Conservation (phyloP, 805 yeast species). For the Kuraishia capsulata region DNA sequence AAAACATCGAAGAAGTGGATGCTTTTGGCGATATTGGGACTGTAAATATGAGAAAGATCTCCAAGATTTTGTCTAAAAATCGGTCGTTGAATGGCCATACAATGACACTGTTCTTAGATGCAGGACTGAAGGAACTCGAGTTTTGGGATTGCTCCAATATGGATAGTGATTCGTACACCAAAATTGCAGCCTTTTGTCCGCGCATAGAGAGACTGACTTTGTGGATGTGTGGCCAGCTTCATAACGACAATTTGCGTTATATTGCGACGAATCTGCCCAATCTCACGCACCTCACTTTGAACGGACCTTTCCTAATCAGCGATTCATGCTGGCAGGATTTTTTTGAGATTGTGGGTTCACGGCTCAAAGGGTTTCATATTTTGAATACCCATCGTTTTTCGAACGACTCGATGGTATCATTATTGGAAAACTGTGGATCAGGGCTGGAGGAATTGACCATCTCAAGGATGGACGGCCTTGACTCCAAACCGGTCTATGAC, state of each 20-base stretch:
- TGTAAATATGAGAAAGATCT: conserved; percentile 59
- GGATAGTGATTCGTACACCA: conserved; percentile 50
- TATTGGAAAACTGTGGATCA: conserved; percentile 54
- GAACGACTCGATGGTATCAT: conserved; percentile 49
- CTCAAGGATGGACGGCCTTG: conserved; percentile 66
- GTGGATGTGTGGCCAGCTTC: conserved; percentile 90
- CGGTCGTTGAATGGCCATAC: conserved; percentile 71
- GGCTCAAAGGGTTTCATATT: conserved; percentile 51
- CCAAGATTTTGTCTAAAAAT: conserved; percentile 72
- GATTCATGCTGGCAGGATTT: conserved; percentile 71
- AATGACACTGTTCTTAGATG: conserved; percentile 60
- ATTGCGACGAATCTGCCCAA: conserved; percentile 47
- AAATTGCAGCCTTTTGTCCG: conserved; percentile 76
- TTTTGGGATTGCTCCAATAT: conserved; percentile 92
- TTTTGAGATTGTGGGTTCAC: conserved; percentile 47
- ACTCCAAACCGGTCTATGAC: conserved; percentile 45
- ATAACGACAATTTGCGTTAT: conserved; percentile 64
- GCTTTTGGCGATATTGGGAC: conserved; percentile 82
- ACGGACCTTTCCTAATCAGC: conserved; percentile 85
- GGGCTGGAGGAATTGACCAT: conserved; percentile 49
- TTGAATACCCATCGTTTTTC: conserved; percentile 80
- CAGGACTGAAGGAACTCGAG: conserved; percentile 46
- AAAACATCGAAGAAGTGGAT: conserved; percentile 65
- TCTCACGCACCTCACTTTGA: conserved; percentile 50
- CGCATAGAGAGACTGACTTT: conserved; percentile 54